phyloP scores from a whole-genome alignment of 2,329 filamentous ascomycete species.

The Monosporascus sp. region DNA sequence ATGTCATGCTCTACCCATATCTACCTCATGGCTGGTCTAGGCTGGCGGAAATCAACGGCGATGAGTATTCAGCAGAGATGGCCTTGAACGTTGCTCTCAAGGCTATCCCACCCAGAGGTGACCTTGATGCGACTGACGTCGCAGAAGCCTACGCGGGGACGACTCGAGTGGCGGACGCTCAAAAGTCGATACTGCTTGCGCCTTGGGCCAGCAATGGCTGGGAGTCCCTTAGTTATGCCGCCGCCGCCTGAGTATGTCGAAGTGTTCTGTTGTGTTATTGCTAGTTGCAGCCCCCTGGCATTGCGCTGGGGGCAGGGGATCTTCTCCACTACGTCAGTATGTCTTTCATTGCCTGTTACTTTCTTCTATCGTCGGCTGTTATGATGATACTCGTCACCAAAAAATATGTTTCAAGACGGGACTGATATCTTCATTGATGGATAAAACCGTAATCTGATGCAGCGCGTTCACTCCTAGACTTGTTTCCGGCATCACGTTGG shows the following conservation, averaged over 20 bases:
- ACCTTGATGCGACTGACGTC: constrained; percentile 63
- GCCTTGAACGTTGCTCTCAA: constrained; percentile 72
- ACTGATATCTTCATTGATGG: constrained; percentile 26
- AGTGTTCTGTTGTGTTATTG: not conserved
- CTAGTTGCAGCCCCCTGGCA: not conserved
- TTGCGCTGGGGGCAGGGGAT: not conserved
- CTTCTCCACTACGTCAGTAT: constrained; percentile 5
- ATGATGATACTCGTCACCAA: constrained; percentile 25
- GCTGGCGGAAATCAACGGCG: constrained; percentile 56
- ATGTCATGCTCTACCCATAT: constrained; percentile 76
- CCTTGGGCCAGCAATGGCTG: constrained; percentile 71
- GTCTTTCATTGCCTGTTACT: not conserved
- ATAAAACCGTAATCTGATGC: constrained; percentile 20
- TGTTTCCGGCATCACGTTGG: too few species aligned
- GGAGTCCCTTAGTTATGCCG: constrained; percentile 45
- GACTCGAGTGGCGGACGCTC: constrained; percentile 64
- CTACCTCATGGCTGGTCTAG: constrained; percentile 77
- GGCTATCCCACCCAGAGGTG: constrained; percentile 66
- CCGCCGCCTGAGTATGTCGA: constrained; percentile 21
- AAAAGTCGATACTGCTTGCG: constrained; percentile 71
- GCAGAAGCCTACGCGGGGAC: constrained; percentile 70
- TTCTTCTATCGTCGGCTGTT: constrained; percentile 7
- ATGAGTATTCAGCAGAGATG: constrained; percentile 62
- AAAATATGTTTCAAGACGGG: constrained; percentile 31
- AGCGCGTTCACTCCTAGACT: not conserved